Percentiles rank a stretch among this genome's conserved stretches.
These are phyloP conservation scores for Dothideomycetes sp. DNA, from an alignment of 2,329 filamentous ascomycete species.

Conservation along the genomic window DNA sequence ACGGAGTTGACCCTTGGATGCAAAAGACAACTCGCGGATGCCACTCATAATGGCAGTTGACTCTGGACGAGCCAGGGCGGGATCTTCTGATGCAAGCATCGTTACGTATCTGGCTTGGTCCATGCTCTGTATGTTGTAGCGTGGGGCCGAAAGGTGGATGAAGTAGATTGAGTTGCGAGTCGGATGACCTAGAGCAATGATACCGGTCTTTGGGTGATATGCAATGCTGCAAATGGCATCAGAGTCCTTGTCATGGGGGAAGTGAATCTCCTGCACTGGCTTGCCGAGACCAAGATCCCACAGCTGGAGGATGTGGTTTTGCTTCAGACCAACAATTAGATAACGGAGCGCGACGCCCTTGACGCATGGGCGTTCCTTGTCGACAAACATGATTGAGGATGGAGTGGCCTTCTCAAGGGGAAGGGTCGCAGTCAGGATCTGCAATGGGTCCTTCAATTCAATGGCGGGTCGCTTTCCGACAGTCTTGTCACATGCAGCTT, in stretches of 20 bases:
- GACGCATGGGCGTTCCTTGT: conserved; percentile 88
- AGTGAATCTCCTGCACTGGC: conserved; percentile 91
- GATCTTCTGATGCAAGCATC: conserved; percentile 61
- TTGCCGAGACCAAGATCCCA: conserved; percentile 96
- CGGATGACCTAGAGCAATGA: conserved; percentile 90
- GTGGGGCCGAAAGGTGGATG: conserved; percentile 85
- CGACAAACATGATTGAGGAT: conserved; percentile 88
- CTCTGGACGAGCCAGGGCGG: conserved; percentile 70
- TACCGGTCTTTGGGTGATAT: conserved; percentile 85
- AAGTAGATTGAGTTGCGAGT: conserved; percentile 97
- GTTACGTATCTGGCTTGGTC: conserved; percentile 83
- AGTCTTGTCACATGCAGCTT: conserved; percentile 33
- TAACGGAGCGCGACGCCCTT: conserved; percentile 86
- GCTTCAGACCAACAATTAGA: conserved; percentile 95
- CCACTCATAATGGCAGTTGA: conserved; percentile 96
- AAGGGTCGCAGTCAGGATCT: conserved; percentile 77
- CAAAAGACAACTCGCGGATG: conserved; percentile 88
- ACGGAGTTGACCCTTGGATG: conserved; percentile 72
- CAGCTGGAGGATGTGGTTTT: conserved; percentile 95
- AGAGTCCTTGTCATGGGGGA: conserved; percentile 90
- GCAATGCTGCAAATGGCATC: conserved; percentile 96
- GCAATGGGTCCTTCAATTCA: conserved; percentile 75
- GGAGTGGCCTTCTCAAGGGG: conserved; percentile 92
- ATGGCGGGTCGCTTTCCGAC: conserved; percentile 38
- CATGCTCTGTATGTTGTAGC: conserved; percentile 70